A percentile compares a stretch with the other conserved stretches of the same genome.
These are phyloP conservation scores for Saccharomyces paradoxus DNA, from an alignment of 805 yeast species.

Conservation along the genomic window DNA sequence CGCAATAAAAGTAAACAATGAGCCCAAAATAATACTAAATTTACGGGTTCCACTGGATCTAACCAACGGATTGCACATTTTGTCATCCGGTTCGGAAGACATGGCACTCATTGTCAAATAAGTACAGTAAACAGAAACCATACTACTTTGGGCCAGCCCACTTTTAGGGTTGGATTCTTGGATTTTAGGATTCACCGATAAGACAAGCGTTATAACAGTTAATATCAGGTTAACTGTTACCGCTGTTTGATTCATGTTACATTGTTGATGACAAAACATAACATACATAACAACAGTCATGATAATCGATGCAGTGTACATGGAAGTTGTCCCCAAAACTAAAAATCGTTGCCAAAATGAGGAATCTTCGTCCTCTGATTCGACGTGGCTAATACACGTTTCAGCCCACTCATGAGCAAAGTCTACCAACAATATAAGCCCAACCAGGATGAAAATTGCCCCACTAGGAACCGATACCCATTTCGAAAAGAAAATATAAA, in stretches of 20 bases:
- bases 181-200: conserved; percentile 73
- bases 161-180: conserved; percentile 93
- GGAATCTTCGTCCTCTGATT: conserved; percentile 56
- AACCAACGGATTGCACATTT: conserved; percentile 81
- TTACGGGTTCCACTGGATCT: conserved; percentile 87
- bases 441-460: conserved; percentile 78
- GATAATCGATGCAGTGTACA: conserved; percentile 69
- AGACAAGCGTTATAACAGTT: conserved; percentile 51
- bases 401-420: conserved; percentile 99
- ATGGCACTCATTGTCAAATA: conserved; percentile 88
- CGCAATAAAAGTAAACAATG: conserved; percentile 87
- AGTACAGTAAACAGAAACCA: conserved; percentile 91
- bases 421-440: conserved; percentile 83
- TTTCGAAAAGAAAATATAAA: conserved; percentile 86
- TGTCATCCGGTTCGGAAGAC: conserved; percentile 94
- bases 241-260: conserved; percentile 84
- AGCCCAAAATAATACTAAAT: conserved; percentile 79
- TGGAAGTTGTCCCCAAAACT: conserved; percentile 76
- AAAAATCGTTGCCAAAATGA: conserved; percentile 70
- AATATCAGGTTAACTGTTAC: conserved; percentile 68
- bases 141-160: conserved; percentile 92
- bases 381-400: conserved; percentile 83
- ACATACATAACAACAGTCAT: conserved; percentile 75
- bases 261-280: conserved; percentile 72
- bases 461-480: conserved; percentile 79